Base-by-base conservation (phyloP, 805 yeast species). In the Candida tallmaniae region DNA sequence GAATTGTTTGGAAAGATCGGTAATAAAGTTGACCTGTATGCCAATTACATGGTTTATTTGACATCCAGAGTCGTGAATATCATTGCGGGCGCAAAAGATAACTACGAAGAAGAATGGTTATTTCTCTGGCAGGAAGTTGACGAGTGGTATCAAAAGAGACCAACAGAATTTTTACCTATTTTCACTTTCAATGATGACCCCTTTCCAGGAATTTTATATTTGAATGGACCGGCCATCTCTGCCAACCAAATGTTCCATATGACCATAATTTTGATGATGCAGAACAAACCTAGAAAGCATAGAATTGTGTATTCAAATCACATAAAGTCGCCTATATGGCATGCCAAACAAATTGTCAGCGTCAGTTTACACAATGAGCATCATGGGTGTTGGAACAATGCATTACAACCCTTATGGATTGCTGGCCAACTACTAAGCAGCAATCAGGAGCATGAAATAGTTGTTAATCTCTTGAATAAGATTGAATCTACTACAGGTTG, bases 31-130 rank as follows among this genome's bases (percentile, higher is more conserved):
- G 64, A 60, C 29, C 54, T 55, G 58, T 65, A 65, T 41, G 64
- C 70, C 0, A 66, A 67, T 40, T 62, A 61, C 38, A 56, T 61
- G 34, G 68, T 67, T 2, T 64, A 56, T 36, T 36, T 67, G 13
- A 50, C 61, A 18, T 52, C 68, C 3, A 46, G 68, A 28, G 67
- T 63, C 5, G 38, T 65, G 34, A 56, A 60, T 21, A 38, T 68
- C 39, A 48, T 65, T 8, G 44, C 44, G 7, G 28, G 33, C 5
- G 47, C 48, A 14, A 24, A 29, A 9, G 36, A 31, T 8, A 8
- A 24, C 27, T 68, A 60, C 40, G 65, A 63, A 25, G 42, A 44
- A 11, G 59, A 56, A 24, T 68, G 74, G 73, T 54, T 54, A 32
- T 33, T 41, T 2, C 27, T 68, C 1, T 68, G 73, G 73, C 47